These are phyloP conservation scores for Macrolepiota dolichaula DNA, from an alignment of 768 basidiomycete genomes.

Conservation along the genomic window DNA sequence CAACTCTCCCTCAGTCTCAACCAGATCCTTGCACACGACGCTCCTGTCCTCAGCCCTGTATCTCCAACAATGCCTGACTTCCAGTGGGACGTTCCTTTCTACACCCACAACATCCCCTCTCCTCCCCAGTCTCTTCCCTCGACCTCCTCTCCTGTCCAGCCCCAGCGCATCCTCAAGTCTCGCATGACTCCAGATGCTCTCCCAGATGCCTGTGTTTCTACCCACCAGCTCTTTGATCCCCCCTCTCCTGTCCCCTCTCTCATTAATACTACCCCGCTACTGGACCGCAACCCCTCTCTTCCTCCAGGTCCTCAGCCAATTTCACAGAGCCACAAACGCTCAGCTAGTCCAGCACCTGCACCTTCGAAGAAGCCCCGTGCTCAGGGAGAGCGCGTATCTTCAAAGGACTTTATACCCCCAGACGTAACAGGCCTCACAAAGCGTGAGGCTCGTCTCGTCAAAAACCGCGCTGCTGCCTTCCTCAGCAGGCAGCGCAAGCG, in stretches of 20 bases:
- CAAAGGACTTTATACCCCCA: slow-evolving; percentile 85
- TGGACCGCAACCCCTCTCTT: slow-evolving; percentile 17
- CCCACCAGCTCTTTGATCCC: slow-evolving; percentile 69
- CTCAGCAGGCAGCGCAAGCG: slow-evolving; percentile 88
- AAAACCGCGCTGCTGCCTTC: slow-evolving; percentile 91
- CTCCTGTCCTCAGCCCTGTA: slow-evolving; percentile 53
- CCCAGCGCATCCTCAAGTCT: slow-evolving; percentile 48
- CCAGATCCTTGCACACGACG: slow-evolving; percentile 56
- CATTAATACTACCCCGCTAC: neutral
- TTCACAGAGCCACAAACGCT: slow-evolving; percentile 39
- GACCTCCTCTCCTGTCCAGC: slow-evolving; percentile 43
- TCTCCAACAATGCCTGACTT: slow-evolving; percentile 30
- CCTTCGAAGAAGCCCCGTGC: slow-evolving; percentile 39
- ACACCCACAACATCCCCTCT: slow-evolving; percentile 40
- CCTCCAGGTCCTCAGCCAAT: slow-evolving; percentile 8
- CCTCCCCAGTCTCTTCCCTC: slow-evolving; percentile 42
- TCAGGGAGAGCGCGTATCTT: slow-evolving; percentile 48
- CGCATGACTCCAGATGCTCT: slow-evolving; percentile 41
- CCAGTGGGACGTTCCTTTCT: slow-evolving; percentile 46
- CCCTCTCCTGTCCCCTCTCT: slow-evolving; percentile 29
- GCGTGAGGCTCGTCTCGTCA: slow-evolving; percentile 87
- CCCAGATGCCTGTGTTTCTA: slow-evolving; percentile 54
- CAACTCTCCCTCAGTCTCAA: slow-evolving; percentile 35
- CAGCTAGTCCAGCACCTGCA: slow-evolving; percentile 38
- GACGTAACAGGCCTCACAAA: slow-evolving; percentile 87